Conservation (phyloP, 371 early-diverging fungal species). For the Lichtheimia ornata region DNA sequence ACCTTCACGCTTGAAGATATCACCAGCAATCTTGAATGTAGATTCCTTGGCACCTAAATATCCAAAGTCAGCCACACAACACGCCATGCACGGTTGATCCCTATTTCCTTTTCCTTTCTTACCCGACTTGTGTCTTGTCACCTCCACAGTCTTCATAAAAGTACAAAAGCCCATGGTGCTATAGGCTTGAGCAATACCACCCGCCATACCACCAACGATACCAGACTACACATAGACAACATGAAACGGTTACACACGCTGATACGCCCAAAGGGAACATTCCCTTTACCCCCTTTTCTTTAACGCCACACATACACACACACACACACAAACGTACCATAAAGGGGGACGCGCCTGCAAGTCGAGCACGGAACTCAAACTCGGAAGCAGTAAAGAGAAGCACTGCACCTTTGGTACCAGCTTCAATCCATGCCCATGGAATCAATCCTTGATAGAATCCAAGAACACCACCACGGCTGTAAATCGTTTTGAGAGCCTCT, state of each 20-base stretch:
- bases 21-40: slow-evolving; percentile 80
- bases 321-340: slow-evolving; percentile 32
- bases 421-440: slow-evolving; percentile 94
- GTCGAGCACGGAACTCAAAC: slow-evolving; percentile 76
- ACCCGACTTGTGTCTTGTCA: slow-evolving; percentile 90
- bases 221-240: slow-evolving; percentile 58
- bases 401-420: slow-evolving; percentile 92
- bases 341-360: slow-evolving; percentile 58
- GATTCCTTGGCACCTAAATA: slow-evolving; percentile 59
- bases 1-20: slow-evolving; percentile 91
- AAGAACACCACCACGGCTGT: slow-evolving; percentile 75
- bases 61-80: slow-evolving; percentile 1
- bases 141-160: slow-evolving; percentile 99
- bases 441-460: slow-evolving; percentile 86
- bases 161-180: slow-evolving; percentile 99
- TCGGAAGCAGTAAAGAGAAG: slow-evolving; percentile 92
- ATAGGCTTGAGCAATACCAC: slow-evolving; percentile 91
- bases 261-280: background rate
- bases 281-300: slow-evolving; percentile 2
- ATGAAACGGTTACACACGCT: background rate
- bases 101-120: slow-evolving; percentile 6
- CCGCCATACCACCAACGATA: slow-evolving; percentile 91
- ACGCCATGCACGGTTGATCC: slow-evolving; percentile 18
- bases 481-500: slow-evolving; percentile 65
- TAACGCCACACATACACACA: background rate